Evolutionary conservation across 2,329 filamentous ascomycete genomes (phyloP).

Genomic region (Pseudogymnoascus sp.): DNA sequence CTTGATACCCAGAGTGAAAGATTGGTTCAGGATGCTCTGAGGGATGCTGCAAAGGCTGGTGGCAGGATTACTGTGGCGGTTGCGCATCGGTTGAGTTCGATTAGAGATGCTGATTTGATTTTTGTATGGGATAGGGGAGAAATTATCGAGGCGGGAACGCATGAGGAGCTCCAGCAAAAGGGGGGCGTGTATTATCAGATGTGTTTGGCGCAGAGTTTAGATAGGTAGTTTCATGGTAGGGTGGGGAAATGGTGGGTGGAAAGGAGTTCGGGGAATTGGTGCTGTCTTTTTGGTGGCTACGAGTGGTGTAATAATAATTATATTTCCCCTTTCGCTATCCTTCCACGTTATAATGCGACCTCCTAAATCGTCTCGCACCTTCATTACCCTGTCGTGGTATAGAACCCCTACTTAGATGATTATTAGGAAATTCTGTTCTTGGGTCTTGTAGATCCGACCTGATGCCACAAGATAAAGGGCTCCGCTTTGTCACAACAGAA

Average conservation of each 20-base stretch:
- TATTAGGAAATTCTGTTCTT: no score
- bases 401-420: no score
- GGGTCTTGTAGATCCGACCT: no score
- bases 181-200: conserved; percentile 17
- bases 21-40: background rate
- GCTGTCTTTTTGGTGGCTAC: conserved; percentile 37
- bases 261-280: background rate
- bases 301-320: conserved; percentile 27
- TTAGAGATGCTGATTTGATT: conserved; percentile 93
- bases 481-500: no score
- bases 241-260: background rate
- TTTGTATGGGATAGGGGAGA: conserved; percentile 81
- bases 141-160: conserved; percentile 51
- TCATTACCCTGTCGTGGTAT: no score
- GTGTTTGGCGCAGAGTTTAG: conserved; percentile 17
- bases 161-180: conserved; percentile 15
- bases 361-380: no score
- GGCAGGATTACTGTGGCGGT: conserved; percentile 37
- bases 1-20: conserved; percentile 58
- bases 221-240: conserved; percentile 1
- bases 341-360: no score
- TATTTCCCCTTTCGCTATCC: no score
- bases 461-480: no score
- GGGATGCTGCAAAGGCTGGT: background rate
- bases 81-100: conserved; percentile 83